A percentile compares a stretch with the other conserved stretches of the same genome.
Conservation (phyloP, 2,329 filamentous ascomycete species). For the Alternaria arbusti region DNA sequence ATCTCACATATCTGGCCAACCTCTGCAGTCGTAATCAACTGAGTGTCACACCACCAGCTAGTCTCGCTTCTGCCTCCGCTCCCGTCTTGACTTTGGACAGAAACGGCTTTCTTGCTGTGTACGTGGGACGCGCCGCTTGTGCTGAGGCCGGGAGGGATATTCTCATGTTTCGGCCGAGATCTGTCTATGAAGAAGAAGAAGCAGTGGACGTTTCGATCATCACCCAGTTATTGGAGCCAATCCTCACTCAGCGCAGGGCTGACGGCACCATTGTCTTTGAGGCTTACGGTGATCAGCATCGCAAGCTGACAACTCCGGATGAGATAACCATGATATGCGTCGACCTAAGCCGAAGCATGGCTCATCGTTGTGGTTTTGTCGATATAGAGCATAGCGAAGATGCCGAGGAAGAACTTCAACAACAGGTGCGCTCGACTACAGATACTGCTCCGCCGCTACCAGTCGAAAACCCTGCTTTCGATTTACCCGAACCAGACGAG, state of each 20-base stretch:
- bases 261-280: slow-evolving; percentile 47
- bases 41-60: slow-evolving; percentile 35
- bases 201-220: slow-evolving; percentile 45
- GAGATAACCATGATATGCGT: slow-evolving; percentile 47
- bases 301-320: slow-evolving; percentile 37
- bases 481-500: slow-evolving; percentile 23
- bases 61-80: slow-evolving; percentile 34
- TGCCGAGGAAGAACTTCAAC: too few species aligned
- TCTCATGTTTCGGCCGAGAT: slow-evolving; percentile 42
- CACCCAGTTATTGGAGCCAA: slow-evolving; percentile 43
- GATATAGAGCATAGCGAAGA: too few species aligned
- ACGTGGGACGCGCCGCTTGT: slow-evolving; percentile 44
- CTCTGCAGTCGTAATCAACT: slow-evolving; percentile 41
- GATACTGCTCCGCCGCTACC: too few species aligned
- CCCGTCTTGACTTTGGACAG: slow-evolving; percentile 47
- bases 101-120: slow-evolving; percentile 43
- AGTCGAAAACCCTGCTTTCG: slow-evolving; percentile 4
- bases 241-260: slow-evolving; percentile 35
- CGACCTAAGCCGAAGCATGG: slow-evolving; percentile 45
- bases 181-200: slow-evolving; percentile 27
- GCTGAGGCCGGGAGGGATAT: slow-evolving; percentile 41
- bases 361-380: slow-evolving; percentile 36
- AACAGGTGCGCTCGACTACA: too few species aligned
- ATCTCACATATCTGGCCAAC: neutral
- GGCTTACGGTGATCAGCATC: slow-evolving; percentile 36